A percentile compares a stretch with the other conserved stretches of the same genome.
Conservation (phyloP, 2,329 filamentous ascomycete genomes). For the Bipolaris victoriae region DNA sequence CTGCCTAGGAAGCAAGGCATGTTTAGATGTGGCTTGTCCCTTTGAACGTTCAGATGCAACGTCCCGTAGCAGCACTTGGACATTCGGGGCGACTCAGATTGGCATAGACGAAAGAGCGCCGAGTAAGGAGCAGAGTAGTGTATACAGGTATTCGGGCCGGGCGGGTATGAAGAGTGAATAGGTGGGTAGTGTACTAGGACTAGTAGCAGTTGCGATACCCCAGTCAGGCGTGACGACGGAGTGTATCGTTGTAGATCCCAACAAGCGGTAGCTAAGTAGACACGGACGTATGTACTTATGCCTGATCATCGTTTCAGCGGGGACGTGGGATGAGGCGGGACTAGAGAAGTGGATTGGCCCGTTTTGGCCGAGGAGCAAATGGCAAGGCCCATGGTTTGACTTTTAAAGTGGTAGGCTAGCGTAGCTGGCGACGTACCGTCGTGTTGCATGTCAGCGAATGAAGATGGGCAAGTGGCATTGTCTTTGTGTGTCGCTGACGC, state of each 20-base stretch:
- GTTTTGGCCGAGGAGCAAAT: slow-evolving; percentile 4
- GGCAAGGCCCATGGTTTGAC: background rate
- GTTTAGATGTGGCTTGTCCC: slow-evolving; percentile 15
- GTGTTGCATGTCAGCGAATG: slow-evolving; percentile 11
- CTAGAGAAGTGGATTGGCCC: background rate
- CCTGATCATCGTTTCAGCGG: slow-evolving; percentile 4
- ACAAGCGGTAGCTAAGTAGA: slow-evolving; percentile 19
- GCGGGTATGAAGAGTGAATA: slow-evolving; percentile 1
- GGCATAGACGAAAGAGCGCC: slow-evolving; percentile 1
- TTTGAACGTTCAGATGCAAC: slow-evolving; percentile 22
- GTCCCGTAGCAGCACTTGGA: slow-evolving; percentile 16
- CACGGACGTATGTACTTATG: background rate
- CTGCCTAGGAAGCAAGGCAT: slow-evolving; percentile 34
- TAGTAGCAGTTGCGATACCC: slow-evolving; percentile 19
- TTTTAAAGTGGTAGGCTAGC: slow-evolving; percentile 3
- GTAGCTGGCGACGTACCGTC: background rate
- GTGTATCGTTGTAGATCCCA: slow-evolving; percentile 26
- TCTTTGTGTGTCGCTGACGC: slow-evolving; percentile 8
- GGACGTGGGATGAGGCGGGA: slow-evolving; percentile 10
- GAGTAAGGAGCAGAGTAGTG: background rate
- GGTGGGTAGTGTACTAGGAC: slow-evolving; percentile 2
- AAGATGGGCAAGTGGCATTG: slow-evolving; percentile 1
- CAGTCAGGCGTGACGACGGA: slow-evolving; percentile 21
- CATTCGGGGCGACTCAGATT: slow-evolving; percentile 18
- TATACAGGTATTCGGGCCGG: slow-evolving; percentile 20